Percentiles rank a stretch among this genome's conserved stretches.
Conservation (phyloP, 2,329 filamentous ascomycete genomes). For the Hypomyces perniciosus region DNA sequence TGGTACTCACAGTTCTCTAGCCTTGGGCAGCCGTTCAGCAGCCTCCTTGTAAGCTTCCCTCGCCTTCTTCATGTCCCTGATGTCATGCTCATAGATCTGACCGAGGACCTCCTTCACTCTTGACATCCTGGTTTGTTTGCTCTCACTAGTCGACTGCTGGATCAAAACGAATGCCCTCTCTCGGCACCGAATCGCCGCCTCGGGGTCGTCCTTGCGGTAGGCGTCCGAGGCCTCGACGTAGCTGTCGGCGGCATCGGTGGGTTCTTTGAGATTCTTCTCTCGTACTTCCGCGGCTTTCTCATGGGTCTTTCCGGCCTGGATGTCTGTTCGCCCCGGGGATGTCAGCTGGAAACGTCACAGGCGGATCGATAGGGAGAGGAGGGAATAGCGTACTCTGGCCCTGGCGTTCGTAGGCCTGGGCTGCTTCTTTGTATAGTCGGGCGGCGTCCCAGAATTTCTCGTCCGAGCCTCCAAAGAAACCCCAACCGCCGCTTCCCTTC, state of each 20-base stretch:
- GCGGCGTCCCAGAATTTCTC: conserved; percentile 89
- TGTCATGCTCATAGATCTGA: conserved; percentile 76
- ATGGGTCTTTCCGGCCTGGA: conserved; percentile 81
- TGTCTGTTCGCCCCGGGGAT: conserved; percentile 45
- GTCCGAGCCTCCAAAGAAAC: conserved; percentile 77
- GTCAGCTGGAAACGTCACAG: neutral
- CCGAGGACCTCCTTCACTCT: conserved; percentile 85
- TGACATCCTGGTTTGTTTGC: conserved; percentile 86
- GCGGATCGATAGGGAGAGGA: neutral
- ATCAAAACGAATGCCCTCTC: conserved; percentile 58
- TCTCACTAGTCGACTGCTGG: conserved; percentile 78
- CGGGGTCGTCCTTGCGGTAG: conserved; percentile 78
- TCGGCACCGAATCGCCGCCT: conserved; percentile 75
- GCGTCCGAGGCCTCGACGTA: conserved; percentile 90
- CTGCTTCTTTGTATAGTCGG: conserved; percentile 81
- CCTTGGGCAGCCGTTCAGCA: conserved; percentile 65
- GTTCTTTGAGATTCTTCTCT: conserved; percentile 75
- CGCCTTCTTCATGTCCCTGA: conserved; percentile 72
- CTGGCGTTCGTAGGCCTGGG: conserved; percentile 85
- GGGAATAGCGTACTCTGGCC: conserved; percentile 60
- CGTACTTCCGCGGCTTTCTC: conserved; percentile 82
- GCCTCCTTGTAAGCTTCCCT: conserved; percentile 79
- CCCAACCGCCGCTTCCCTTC: conserved; percentile 74
- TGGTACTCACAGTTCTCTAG: conserved; percentile 6
- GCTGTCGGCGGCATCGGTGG: conserved; percentile 85